Percentiles rank a stretch among this genome's conserved stretches.
These are phyloP conservation scores for Tolypocladium amazonense DNA, from an alignment of 2,329 filamentous ascomycete genomes.

Conservation along the genomic window DNA sequence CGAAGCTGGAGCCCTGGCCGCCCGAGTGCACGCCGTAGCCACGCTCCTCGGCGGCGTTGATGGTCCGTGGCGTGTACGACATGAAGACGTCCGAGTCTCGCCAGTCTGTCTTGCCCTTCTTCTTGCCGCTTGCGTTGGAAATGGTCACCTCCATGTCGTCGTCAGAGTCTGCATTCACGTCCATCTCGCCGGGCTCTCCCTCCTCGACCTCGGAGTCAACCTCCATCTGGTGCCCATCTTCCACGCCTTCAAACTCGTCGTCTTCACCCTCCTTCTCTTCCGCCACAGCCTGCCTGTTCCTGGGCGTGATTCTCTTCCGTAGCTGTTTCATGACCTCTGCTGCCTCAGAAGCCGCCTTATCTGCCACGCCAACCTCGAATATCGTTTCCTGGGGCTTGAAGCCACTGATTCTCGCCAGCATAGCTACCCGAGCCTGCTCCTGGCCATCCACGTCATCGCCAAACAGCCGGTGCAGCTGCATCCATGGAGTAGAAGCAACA, in stretches of 20 bases:
- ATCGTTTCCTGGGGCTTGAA: constrained; percentile 89
- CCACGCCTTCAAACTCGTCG: constrained; percentile 18
- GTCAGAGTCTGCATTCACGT: constrained; percentile 36
- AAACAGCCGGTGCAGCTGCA: constrained; percentile 71
- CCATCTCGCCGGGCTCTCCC: constrained; percentile 40
- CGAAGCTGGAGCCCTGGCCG: constrained; percentile 64
- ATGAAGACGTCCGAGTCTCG: constrained; percentile 90
- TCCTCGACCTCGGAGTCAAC: constrained; percentile 21
- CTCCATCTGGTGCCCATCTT: background rate
- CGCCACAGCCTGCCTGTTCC: constrained; percentile 29
- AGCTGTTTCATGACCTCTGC: constrained; percentile 67
- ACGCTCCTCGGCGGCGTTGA: constrained; percentile 76
- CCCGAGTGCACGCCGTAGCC: constrained; percentile 90
- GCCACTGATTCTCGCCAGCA: constrained; percentile 80
- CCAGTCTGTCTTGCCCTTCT: constrained; percentile 53
- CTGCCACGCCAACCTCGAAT: constrained; percentile 80
- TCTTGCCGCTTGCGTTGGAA: constrained; percentile 39
- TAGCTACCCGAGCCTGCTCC: constrained; percentile 67
- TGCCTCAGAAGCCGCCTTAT: constrained; percentile 53
- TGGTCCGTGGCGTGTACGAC: constrained; percentile 78
- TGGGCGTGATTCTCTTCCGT: constrained; percentile 57
- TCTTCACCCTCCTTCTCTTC: constrained; percentile 26
- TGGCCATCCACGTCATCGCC: constrained; percentile 53
- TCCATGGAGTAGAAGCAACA: constrained; percentile 58
- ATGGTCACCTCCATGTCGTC: constrained; percentile 65